These are phyloP conservation scores for Tolypocladium album DNA, from an alignment of 2,329 filamentous ascomycete species.

Conservation along the genomic window DNA sequence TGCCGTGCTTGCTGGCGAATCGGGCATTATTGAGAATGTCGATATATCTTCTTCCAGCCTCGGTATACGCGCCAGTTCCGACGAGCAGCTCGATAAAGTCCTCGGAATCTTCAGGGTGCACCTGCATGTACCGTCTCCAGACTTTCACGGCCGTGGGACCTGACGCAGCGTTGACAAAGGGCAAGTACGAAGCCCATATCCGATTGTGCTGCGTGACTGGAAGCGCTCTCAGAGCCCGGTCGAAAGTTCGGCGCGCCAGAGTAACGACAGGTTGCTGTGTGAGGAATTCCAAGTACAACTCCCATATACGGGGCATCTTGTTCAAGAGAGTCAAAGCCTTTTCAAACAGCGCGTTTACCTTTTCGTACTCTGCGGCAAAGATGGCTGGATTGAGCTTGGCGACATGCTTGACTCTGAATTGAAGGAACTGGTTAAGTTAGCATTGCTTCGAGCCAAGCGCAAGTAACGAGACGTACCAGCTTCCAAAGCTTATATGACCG, in stretches of 20 bases:
- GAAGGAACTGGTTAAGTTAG: constrained; percentile 55
- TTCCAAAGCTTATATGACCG: constrained; percentile 99
- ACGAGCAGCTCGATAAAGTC: constrained; percentile 88
- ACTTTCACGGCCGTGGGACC: constrained; percentile 87
- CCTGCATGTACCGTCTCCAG: constrained; percentile 93
- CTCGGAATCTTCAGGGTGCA: constrained; percentile 89
- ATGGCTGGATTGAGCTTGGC: constrained; percentile 72
- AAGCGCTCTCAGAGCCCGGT: constrained; percentile 80
- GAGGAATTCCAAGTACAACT: constrained; percentile 89
- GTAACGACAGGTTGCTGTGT: constrained; percentile 88
- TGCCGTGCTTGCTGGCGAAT: constrained; percentile 87
- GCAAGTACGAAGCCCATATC: constrained; percentile 85
- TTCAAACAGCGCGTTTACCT: constrained; percentile 93
- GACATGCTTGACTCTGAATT: constrained; percentile 73
- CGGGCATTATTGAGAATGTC: constrained; percentile 81
- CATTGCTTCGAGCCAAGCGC: background rate
- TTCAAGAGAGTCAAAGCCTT: constrained; percentile 85
- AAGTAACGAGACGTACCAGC: constrained; percentile 45
- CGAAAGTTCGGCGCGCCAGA: constrained; percentile 75
- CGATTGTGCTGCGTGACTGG: constrained; percentile 92
- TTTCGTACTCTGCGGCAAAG: constrained; percentile 72
- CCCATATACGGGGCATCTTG: constrained; percentile 98
- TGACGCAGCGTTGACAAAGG: constrained; percentile 83
- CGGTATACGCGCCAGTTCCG: constrained; percentile 74
- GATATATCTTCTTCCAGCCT: constrained; percentile 86